These are phyloP conservation scores for Nothophoma quercina DNA, from an alignment of 2,329 filamentous ascomycete genomes.

Conservation along the genomic window DNA sequence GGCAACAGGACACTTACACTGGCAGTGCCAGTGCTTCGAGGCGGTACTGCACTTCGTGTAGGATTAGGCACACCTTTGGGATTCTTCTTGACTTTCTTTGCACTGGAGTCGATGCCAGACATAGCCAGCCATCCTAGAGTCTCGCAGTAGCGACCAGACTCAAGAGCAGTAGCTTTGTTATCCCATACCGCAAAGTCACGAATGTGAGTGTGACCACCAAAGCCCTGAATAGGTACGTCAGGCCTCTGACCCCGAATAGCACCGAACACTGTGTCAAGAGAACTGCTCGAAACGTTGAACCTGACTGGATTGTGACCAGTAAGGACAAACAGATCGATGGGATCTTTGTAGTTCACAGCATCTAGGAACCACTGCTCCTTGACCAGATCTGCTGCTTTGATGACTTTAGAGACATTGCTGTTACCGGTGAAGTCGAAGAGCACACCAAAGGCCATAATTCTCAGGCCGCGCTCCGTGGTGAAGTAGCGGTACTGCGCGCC, in stretches of 20 bases:
- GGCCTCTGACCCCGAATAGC: conserved; percentile 66
- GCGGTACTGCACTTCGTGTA: conserved; percentile 44
- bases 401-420: conserved; percentile 68
- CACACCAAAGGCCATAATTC: conserved; percentile 62
- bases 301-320: conserved; percentile 70
- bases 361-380: conserved; percentile 67
- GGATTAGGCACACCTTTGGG: conserved; percentile 55
- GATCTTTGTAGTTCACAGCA: conserved; percentile 61
- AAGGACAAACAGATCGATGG: conserved; percentile 70
- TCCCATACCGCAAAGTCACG: conserved; percentile 72
- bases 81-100: conserved; percentile 52
- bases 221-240: conserved; percentile 68
- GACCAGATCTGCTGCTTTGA: conserved; percentile 60
- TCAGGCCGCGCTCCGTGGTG: conserved; percentile 54
- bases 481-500: conserved; percentile 60
- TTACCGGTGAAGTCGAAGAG: conserved; percentile 63
- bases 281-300: conserved; percentile 53
- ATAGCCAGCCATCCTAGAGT: conserved; percentile 73
- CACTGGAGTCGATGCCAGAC: conserved; percentile 62
- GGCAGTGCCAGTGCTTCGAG: conserved; percentile 38
- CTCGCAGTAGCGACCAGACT: conserved; percentile 72
- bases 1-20: conserved; percentile 43
- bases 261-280: conserved; percentile 60
- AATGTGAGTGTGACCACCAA: conserved; percentile 71
- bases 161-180: conserved; percentile 66